Percentiles rank a stretch among this genome's conserved stretches.
Conservation (phyloP, 2,329 filamentous ascomycete genomes). For the Colletotrichum sidae region DNA sequence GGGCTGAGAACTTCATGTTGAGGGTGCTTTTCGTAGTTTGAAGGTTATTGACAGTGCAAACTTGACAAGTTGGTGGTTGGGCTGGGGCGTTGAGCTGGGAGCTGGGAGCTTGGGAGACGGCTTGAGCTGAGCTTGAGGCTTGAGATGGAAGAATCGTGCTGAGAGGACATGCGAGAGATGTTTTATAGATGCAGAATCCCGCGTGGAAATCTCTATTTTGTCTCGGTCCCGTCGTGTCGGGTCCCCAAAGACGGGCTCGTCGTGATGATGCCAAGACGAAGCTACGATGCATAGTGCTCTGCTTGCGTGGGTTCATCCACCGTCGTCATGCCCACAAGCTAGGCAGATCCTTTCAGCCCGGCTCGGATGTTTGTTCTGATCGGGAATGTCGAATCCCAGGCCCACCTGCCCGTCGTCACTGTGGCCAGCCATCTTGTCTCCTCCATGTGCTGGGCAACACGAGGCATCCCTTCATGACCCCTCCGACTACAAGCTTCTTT, state of each 20-base stretch:
- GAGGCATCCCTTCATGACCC: not conserved
- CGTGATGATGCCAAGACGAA: constrained; percentile 24
- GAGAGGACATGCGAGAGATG: not conserved
- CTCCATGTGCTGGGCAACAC: not conserved
- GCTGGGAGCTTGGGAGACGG: constrained; percentile 13
- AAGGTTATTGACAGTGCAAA: too few relatives aligned
- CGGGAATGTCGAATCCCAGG: not conserved
- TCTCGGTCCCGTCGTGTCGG: constrained; percentile 2
- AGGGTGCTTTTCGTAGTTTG: too few relatives aligned
- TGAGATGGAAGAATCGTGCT: not conserved
- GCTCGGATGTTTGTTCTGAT: constrained; percentile 11
- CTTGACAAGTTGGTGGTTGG: not conserved
- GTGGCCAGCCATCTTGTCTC: constrained; percentile 5
- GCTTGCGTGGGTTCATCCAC: constrained; percentile 17
- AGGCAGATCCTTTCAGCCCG: constrained; percentile 21
- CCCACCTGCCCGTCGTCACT: not conserved
- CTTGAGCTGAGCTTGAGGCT: constrained; percentile 17
- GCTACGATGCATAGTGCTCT: not conserved
- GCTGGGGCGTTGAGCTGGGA: not conserved
- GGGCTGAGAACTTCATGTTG: constrained; percentile 7
- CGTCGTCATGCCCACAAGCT: constrained; percentile 1
- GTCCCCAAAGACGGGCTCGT: constrained; percentile 2
- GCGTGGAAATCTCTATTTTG: not conserved
- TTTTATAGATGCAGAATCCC: constrained; percentile 35
- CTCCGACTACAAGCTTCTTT: constrained; percentile 25